Conservation (phyloP, 2,329 filamentous ascomycete species). For the Fusarium foetens region DNA sequence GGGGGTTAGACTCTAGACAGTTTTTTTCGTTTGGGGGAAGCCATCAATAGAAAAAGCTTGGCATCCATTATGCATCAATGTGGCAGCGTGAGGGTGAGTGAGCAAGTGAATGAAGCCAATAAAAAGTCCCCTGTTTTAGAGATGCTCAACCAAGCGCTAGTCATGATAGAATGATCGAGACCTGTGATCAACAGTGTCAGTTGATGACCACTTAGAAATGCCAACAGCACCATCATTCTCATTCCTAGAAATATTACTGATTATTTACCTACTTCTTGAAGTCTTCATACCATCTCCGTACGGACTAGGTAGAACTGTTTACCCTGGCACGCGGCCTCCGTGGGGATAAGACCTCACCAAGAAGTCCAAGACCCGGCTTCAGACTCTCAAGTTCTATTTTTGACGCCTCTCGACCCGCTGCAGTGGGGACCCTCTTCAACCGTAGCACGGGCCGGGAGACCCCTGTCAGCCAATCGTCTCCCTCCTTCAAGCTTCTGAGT, state of each 20-base stretch:
- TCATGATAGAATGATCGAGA: slow-evolving; percentile 4
- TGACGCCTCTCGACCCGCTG: slow-evolving; percentile 36
- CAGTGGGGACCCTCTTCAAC: slow-evolving; percentile 23
- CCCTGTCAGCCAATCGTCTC: slow-evolving; percentile 22
- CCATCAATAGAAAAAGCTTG: slow-evolving; percentile 28
- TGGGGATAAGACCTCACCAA: slow-evolving; percentile 16
- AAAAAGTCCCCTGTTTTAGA: slow-evolving; percentile 31
- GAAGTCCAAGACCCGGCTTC: slow-evolving; percentile 20
- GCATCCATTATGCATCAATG: slow-evolving; percentile 11
- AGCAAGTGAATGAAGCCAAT: slow-evolving; percentile 9
- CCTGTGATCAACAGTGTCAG: slow-evolving; percentile 13
- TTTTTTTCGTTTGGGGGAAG: slow-evolving; percentile 13
- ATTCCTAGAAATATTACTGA: background rate
- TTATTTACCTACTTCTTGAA: background rate
- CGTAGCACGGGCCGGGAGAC: slow-evolving; percentile 17
- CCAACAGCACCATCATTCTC: background rate
- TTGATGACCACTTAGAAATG: background rate
- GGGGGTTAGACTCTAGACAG: slow-evolving; percentile 18
- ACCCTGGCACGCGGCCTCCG: slow-evolving; percentile 31
- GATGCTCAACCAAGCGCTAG: slow-evolving; percentile 11
- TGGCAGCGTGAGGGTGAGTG: background rate
- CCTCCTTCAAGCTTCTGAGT: slow-evolving; percentile 2
- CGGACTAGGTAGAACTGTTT: background rate
- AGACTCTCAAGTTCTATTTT: slow-evolving; percentile 37
- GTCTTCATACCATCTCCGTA: background rate